Base-by-base conservation (phyloP, 2,329 filamentous ascomycete species). In the Ceratocystis colombiana region DNA sequence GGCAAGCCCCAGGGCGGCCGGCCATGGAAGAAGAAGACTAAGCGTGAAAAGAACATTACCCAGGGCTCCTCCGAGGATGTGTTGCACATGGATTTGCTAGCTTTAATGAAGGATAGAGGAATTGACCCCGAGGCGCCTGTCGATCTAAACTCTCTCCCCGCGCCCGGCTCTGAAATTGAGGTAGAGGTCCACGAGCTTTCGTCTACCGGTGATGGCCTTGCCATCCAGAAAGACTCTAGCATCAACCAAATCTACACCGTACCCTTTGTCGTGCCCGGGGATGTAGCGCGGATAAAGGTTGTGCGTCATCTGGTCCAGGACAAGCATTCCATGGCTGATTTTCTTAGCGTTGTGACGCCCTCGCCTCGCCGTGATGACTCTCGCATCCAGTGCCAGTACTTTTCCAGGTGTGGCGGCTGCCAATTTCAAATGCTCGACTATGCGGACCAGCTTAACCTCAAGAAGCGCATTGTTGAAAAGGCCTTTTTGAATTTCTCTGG, bases 371-470 rank as follows among this genome's bases (percentile, higher is more conserved):
- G 94, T 71, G 87, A 96, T 71, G 88, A 94, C 72, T 80, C 81
- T 46, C 84, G 89, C 25, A 82, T 96, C 71, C 81, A 81, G 66
- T 99, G 94, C 78, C 82, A 84, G 71, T 97, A 99, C 79, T 99
- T 99, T 73, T 79, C 84, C 50, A 82, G 81, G 65, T 99, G 94
- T 76, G 89, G 88, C 8, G 94, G 94, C 41, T 99, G 94, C 74
- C 94, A 99, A 76, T 92, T 97, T 75, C 94, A 99, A 78, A 96
- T 97, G 90, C 83, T 99, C 69, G 85, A 90, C 65, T 97, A 97
- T 75, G 77, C 82, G 37, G 88, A 91, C 71, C 94, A 99, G 75
- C 83, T 99, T 33, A 80, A 79, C 57, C 87, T 93, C 76, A 99
- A 99, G 79, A 86, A 83, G 73, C 82, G 83, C 68, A 88, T 97